Conservation (phyloP, 2,329 filamentous ascomycete species). For the Exophiala spinifera region DNA sequence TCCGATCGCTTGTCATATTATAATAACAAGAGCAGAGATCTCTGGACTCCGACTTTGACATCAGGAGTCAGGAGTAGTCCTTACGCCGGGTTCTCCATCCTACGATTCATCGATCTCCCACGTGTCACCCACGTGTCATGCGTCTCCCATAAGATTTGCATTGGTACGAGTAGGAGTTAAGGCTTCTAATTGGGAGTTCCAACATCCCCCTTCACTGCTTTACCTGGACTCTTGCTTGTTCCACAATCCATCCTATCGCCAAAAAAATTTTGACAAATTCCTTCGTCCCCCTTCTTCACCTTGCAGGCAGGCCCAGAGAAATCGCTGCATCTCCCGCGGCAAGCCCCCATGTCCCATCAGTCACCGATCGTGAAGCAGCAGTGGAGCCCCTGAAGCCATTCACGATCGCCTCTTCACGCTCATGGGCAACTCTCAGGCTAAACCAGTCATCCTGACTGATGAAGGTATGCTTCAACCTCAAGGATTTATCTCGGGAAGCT, state of each 20-base stretch:
- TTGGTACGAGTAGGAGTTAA: conserved; percentile 1
- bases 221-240: conserved; percentile 1
- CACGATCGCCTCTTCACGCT: not conserved
- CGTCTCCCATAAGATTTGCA: conserved; percentile 9
- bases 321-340: not conserved
- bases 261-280: not conserved
- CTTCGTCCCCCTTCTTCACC: not conserved
- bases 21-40: no score
- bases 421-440: conserved; percentile 96
- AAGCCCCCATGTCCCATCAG: not conserved
- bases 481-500: not conserved
- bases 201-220: conserved; percentile 10
- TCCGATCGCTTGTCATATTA: not conserved
- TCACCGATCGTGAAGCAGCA: not conserved
- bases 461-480: conserved; percentile 65
- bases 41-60: not conserved
- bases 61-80: no score
- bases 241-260: not conserved
- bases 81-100: conserved; percentile 1
- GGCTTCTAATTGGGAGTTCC: not conserved
- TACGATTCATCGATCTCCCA: not conserved
- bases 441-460: conserved; percentile 86
- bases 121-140: conserved; percentile 8
- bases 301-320: not conserved
- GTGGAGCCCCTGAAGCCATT: conserved; percentile 3